phyloP scores from a whole-genome alignment of 2,329 filamentous ascomycete species.

The Pleomassaria siparia region DNA sequence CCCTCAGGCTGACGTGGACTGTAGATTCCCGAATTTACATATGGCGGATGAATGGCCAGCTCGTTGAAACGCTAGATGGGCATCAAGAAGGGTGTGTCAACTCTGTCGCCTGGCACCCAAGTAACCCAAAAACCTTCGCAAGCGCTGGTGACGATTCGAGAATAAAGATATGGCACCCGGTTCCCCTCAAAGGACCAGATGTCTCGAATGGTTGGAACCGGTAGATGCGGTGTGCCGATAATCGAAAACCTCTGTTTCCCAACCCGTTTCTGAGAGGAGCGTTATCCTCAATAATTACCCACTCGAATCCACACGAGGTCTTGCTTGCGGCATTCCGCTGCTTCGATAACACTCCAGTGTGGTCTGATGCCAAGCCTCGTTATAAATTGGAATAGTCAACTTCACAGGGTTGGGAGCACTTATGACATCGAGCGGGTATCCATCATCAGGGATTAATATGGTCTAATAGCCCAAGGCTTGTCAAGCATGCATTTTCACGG shows the following conservation, averaged over 20 bases:
- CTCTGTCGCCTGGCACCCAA: constrained; percentile 85
- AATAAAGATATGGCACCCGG: constrained; percentile 71
- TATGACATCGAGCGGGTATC: constrained; percentile 3
- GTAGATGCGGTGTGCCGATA: constrained; percentile 10
- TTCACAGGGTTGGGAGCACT: too few relatives aligned
- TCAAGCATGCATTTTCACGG: not conserved
- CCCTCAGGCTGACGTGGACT: constrained; percentile 3
- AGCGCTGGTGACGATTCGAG: constrained; percentile 85
- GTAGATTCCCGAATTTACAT: constrained; percentile 75
- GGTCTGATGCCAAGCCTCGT: too few relatives aligned
- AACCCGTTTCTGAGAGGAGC: too few relatives aligned
- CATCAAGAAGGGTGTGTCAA: constrained; percentile 80
- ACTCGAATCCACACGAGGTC: too few relatives aligned
- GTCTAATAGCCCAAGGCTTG: not conserved
- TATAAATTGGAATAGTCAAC: too few relatives aligned
- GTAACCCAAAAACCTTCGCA: constrained; percentile 79
- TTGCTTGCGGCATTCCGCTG: too few relatives aligned
- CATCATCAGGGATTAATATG: not conserved
- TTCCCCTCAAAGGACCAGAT: constrained; percentile 11
- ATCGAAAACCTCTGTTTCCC: not conserved
- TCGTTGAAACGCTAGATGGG: constrained; percentile 74
- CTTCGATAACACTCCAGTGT: too few relatives aligned
- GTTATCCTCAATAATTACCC: too few relatives aligned
- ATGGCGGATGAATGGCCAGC: constrained; percentile 82
- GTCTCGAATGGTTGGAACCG: constrained; percentile 25